Base-by-base conservation (phyloP, 2,329 filamentous ascomycete genomes). In the Paracamarosporium sp. region DNA sequence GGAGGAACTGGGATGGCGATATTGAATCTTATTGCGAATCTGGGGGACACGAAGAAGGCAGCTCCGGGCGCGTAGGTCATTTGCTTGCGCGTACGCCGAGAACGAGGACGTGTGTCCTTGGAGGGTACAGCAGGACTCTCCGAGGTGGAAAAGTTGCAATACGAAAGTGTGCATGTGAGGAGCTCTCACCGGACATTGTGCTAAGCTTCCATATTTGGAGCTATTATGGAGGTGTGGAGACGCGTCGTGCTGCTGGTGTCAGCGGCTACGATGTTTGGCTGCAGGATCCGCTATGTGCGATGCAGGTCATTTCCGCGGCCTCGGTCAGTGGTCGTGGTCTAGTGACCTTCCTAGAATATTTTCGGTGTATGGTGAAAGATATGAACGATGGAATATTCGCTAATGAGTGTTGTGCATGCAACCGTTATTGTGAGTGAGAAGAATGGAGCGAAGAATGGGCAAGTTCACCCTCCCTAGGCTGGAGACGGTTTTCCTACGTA, bases 241-340 rank as follows among this genome's bases (percentile, higher is more conserved):
- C 25, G 38, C 50, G 50, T 22, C 15, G 12, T 30, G 54, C 47
- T 46, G 47, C 47, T 46, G 47, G 48, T 47, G 43, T 48, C 33
- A 27, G 55, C 55, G 48, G 48, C 31, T 57, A 53, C 5, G 20
- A 15, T 4, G 41, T 43, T 57, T 57, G 55, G 55, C 43, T 43
- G 40, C 33, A 50, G 31, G 33, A 28, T 28, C 33, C 22, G 35
- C 33, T n/a, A 56, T 30, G 53, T 47, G 35, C 36, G 22, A 55
- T 41, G 55, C 55, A 27, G 30, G 48, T 57, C 48, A 35, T 48
- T 30, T 43, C 33, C 31, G 48, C 33, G 15, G 33, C 5, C 15
- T 50, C 15, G 47, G 47, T 38, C 22, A 17, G 30, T 27, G 44
- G 28, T 47, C 44, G 7, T 13, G 28, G 2, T n/a, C 20, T 17